Conservation (phyloP, 208 protist species). For the Borovskyia barvae region DNA sequence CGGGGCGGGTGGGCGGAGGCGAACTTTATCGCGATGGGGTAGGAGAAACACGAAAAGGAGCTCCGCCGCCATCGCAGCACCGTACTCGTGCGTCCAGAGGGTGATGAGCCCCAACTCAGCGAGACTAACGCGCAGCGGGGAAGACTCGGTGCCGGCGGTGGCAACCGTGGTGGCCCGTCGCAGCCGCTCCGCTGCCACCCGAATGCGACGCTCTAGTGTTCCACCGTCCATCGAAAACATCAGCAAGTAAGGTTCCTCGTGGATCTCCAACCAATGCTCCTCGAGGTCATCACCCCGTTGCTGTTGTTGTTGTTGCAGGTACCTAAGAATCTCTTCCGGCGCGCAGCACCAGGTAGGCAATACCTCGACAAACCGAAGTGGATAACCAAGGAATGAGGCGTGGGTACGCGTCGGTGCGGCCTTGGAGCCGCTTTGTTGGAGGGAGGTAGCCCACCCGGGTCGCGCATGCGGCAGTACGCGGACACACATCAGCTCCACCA, state of each 20-base stretch:
- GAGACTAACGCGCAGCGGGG: slow-evolving; percentile 24
- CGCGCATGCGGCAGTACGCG: slow-evolving; percentile 20
- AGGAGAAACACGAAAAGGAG: slow-evolving; percentile 54
- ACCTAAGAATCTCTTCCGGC: slow-evolving; percentile 15
- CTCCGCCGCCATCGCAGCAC: slow-evolving; percentile 21
- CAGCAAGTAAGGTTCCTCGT: slow-evolving; percentile 26
- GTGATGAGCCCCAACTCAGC: slow-evolving; percentile 26
- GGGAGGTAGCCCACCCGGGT: background rate
- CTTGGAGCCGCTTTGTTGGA: background rate
- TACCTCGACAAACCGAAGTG: slow-evolving; percentile 28
- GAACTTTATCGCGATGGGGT: slow-evolving; percentile 10
- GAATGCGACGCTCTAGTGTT: slow-evolving; percentile 33
- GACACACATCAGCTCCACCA: slow-evolving; percentile 21
- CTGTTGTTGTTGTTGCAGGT: background rate
- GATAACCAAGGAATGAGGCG: slow-evolving; percentile 14
- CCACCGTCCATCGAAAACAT: slow-evolving; percentile 15
- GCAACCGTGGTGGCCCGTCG: too few species aligned
- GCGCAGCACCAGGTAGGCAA: slow-evolving; percentile 16
- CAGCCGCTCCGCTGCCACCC: slow-evolving; percentile 5
- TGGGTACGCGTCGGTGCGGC: background rate
- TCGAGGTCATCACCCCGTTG: background rate
- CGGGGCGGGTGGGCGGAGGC: slow-evolving; percentile 16
- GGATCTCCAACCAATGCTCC: slow-evolving; percentile 3
- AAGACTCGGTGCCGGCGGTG: background rate
- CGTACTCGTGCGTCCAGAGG: slow-evolving; percentile 73